Evolutionary conservation across 2,329 filamentous ascomycete genomes (phyloP), one percentile per base, ranked within the genome.

Genomic region (Chaetomium olivaceum): DNA sequence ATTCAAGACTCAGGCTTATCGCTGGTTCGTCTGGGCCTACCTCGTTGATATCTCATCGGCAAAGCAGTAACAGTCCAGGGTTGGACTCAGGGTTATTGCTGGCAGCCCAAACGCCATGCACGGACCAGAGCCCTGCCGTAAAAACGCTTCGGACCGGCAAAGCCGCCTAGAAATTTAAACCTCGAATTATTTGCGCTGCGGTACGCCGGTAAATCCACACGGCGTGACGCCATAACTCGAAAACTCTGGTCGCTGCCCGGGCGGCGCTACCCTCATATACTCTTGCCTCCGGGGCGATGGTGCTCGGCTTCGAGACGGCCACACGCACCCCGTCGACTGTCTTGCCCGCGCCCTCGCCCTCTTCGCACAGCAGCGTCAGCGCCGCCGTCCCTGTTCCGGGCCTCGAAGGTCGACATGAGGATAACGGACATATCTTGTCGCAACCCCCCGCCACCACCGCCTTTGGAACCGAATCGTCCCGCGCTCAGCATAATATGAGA

Each of bases 401-500:
- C 57, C 58, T 63, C 21, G 59, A 58, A 48, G 61, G 74, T 74
- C 73, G 71, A 71, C 66, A 68, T 65, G 58, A 62, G 59, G 67
- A 66, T 27, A 62, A 60, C 58, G 59, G 64, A 58, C 66, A 51
- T 21, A 61, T 66, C 65, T 54, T 58, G 70, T 72, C 72, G 71
- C 66, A 66, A 63, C 66, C 58, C 60, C 58, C 50, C 57, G 50
- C 36, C 58, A 61, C 48, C 48, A 52, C 43, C 54, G 25, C 60
- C 36, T 12, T 29, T 39, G 54, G 51, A 67, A 50, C 65, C 61
- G 67, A 64, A 69, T 51, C 63, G 62, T 66, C 61, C 57, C 69
- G 59, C 61, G 29, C 61, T 52, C 56, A 74, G 66, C 74, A 77
- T 69, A 76, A 78, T 75, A 81, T 78, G 74, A 76, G 73, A 63